Evolutionary conservation across 2,329 filamentous ascomycete species (phyloP).

Genomic region (Paecilomyces sp.): DNA sequence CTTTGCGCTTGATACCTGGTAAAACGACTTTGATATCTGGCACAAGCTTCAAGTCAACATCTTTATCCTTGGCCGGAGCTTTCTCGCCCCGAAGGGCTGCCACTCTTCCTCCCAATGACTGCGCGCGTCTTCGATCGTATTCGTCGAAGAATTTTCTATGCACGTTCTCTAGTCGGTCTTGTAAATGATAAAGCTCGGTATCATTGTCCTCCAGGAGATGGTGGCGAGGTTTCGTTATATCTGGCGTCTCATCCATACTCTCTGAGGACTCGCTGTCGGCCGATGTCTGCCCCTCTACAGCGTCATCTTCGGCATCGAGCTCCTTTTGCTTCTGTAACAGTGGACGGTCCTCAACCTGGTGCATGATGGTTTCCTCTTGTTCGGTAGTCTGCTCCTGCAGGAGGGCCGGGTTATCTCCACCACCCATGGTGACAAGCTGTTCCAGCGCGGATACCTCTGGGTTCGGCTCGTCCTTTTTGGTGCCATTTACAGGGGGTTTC

Average conservation of each 20-base stretch:
- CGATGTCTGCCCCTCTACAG: slow-evolving; percentile 42
- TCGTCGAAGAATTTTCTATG: slow-evolving; percentile 77
- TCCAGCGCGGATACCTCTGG: slow-evolving; percentile 55
- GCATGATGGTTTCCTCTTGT: slow-evolving; percentile 79
- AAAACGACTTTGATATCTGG: slow-evolving; percentile 86
- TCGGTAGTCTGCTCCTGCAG: slow-evolving; percentile 72
- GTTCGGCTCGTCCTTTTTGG: slow-evolving; percentile 15
- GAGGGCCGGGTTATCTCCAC: slow-evolving; percentile 58
- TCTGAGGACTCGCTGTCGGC: slow-evolving; percentile 40
- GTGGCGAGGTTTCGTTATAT: slow-evolving; percentile 48
- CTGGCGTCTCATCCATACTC: slow-evolving; percentile 34
- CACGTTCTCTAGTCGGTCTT: slow-evolving; percentile 66
- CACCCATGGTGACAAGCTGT: slow-evolving; percentile 69
- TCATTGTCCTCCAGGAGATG: slow-evolving; percentile 85
- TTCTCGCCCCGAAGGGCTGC: slow-evolving; percentile 45
- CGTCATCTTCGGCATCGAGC: slow-evolving; percentile 76
- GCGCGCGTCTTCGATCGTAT: slow-evolving; percentile 56
- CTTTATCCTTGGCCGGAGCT: slow-evolving; percentile 32
- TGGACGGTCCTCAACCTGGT: slow-evolving; percentile 82
- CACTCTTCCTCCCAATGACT: slow-evolving; percentile 39
- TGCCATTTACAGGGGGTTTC: slow-evolving; percentile 25
- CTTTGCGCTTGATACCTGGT: slow-evolving; percentile 67
- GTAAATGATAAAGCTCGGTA: slow-evolving; percentile 68
- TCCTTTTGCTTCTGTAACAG: slow-evolving; percentile 87
- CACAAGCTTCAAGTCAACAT: slow-evolving; percentile 53